These are phyloP conservation scores for Groenewaldozyma auringiensis DNA, from an alignment of 1,139 yeast genomes.

Conservation along the genomic window DNA sequence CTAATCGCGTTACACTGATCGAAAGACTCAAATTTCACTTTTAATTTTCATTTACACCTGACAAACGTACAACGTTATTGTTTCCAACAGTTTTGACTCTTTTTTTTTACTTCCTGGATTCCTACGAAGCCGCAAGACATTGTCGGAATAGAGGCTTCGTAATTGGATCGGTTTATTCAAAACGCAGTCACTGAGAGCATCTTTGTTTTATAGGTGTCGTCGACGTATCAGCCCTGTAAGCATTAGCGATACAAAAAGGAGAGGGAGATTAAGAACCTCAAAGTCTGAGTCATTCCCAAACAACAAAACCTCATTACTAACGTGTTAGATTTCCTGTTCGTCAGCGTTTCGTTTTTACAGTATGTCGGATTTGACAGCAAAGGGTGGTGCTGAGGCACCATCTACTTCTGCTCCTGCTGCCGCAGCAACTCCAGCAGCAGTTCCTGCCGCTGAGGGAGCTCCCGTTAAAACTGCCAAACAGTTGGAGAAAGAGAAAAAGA, in stretches of 20 bases:
- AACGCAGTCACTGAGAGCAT: neutral
- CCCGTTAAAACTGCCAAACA: conserved; percentile 34
- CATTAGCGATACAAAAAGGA: neutral
- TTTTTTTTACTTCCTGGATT: no score
- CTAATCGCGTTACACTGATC: no score
- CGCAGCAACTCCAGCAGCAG: neutral
- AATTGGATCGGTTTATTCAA: neutral
- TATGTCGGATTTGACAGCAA: neutral
- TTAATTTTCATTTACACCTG: no score
- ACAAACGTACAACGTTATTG: no score
- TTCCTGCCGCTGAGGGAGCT: neutral
- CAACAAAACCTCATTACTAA: no score
- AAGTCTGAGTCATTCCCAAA: neutral
- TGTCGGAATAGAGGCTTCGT: neutral
- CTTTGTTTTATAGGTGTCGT: neutral
- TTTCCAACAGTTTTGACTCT: no score
- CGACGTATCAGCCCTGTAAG: neutral
- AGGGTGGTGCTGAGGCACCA: conserved; percentile 1
- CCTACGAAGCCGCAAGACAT: no score
- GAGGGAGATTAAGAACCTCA: neutral
- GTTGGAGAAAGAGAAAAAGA: conserved; percentile 86
- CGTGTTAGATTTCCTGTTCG: neutral
- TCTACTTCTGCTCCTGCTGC: neutral
- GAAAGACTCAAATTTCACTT: no score
- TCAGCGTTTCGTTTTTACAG: neutral